Conservation (phyloP, 352 stramenopile species). For the Pilasporangium apinafurcum region DNA sequence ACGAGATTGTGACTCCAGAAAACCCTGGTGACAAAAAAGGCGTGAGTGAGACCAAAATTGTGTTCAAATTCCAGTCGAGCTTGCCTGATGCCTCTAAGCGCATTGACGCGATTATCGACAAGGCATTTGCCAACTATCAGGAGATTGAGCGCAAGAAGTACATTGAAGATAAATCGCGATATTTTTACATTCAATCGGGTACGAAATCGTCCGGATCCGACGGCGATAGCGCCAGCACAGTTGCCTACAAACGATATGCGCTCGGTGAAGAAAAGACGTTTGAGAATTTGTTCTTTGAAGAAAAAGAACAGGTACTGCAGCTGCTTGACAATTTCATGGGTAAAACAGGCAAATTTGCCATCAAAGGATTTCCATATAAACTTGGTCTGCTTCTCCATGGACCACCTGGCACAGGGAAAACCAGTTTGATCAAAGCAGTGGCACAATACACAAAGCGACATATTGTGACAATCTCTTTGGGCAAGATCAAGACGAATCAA, state of each 20-base stretch:
- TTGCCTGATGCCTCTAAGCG: conserved; percentile 15
- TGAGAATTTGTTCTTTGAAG: conserved; percentile 82
- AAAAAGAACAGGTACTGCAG: conserved; percentile 66
- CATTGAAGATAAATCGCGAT: conserved; percentile 15
- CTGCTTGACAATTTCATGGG: conserved; percentile 73
- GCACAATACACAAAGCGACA: conserved; percentile 72
- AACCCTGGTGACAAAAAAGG: conserved; percentile 13
- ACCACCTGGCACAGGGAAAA: conserved; percentile 87
- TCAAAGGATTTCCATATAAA: conserved; percentile 88
- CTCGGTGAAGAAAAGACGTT: conserved; percentile 87
- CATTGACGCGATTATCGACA: conserved; percentile 1
- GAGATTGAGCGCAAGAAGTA: conserved; percentile 4
- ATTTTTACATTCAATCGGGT: conserved; percentile 32
- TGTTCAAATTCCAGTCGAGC: conserved; percentile 18
- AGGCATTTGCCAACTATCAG: neutral
- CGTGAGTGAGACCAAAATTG: conserved; percentile 16
- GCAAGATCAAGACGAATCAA: conserved; percentile 78
- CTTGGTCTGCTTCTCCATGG: conserved; percentile 83
- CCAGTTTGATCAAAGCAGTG: conserved; percentile 85
- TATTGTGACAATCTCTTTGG: conserved; percentile 67
- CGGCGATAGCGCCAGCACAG: conserved; percentile 1
- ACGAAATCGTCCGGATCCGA: neutral
- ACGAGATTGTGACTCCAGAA: conserved; percentile 23
- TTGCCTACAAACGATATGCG: conserved; percentile 65
- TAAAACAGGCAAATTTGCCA: conserved; percentile 75